A percentile compares a stretch with the other conserved stretches of the same genome.
phyloP scores from a whole-genome alignment of 1,139 yeast species.

The Yamadazyma sp. region DNA sequence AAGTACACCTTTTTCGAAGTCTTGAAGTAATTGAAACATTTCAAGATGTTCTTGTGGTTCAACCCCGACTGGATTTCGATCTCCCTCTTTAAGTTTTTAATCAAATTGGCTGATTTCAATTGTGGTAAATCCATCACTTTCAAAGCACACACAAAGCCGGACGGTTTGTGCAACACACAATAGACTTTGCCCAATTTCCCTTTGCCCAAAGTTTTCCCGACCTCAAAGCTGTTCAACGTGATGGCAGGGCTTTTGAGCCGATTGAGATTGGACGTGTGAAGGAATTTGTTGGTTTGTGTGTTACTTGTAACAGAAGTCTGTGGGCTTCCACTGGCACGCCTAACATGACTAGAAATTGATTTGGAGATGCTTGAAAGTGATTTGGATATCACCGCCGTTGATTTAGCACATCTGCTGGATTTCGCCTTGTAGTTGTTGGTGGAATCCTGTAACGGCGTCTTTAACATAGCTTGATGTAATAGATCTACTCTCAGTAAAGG shows the following conservation, averaged over 20 bases:
- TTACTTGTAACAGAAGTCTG: neutral
- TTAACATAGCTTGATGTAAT: slow-evolving; percentile 1
- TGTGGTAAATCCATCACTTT: slow-evolving; percentile 89
- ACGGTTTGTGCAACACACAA: slow-evolving; percentile 73
- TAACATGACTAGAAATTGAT: neutral
- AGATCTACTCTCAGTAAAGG: neutral
- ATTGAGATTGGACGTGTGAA: slow-evolving; percentile 10
- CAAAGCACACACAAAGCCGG: slow-evolving; percentile 84
- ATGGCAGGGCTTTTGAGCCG: slow-evolving; percentile 4
- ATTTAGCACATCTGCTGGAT: neutral
- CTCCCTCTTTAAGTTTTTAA: slow-evolving; percentile 84
- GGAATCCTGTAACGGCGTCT: slow-evolving; percentile 9
- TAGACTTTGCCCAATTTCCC: slow-evolving; percentile 94
- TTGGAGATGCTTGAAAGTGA: neutral
- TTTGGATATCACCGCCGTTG: neutral
- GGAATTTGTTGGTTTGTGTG: slow-evolving; percentile 4
- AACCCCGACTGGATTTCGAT: slow-evolving; percentile 85
- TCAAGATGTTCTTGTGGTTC: slow-evolving; percentile 75
- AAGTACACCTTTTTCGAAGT: slow-evolving; percentile 79
- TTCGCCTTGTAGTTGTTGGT: slow-evolving; percentile 8
- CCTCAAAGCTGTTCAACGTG: slow-evolving; percentile 67
- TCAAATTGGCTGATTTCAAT: slow-evolving; percentile 72
- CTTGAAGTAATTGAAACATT: slow-evolving; percentile 81
- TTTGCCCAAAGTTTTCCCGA: slow-evolving; percentile 86
- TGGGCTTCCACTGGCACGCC: neutral